These are phyloP conservation scores for Aspergillus caelatus DNA, from an alignment of 2,329 filamentous ascomycete genomes.

Conservation along the genomic window DNA sequence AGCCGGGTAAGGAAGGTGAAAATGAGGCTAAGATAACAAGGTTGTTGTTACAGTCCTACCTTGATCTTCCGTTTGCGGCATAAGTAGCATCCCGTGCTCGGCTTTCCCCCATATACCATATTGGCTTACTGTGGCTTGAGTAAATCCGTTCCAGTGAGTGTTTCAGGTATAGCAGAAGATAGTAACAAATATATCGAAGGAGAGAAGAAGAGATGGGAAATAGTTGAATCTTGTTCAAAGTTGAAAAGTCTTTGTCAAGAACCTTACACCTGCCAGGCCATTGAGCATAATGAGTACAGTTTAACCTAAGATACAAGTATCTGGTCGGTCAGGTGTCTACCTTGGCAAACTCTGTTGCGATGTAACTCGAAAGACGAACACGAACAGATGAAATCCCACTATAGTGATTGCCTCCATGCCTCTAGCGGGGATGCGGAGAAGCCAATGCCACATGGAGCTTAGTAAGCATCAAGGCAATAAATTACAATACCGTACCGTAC, in stretches of 20 bases:
- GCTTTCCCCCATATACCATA: slow-evolving; percentile 47
- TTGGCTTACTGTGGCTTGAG: slow-evolving; percentile 8
- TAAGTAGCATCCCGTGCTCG: slow-evolving; percentile 43
- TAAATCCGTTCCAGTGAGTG: not conserved
- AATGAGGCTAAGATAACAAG: not conserved
- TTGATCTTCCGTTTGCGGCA: slow-evolving; percentile 46
- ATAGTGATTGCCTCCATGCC: not conserved
- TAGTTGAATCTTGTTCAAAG: not conserved
- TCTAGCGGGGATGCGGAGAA: slow-evolving; percentile 12
- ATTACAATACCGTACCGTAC: too few relatives aligned
- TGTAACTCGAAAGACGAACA: not conserved
- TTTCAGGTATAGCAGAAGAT: not conserved
- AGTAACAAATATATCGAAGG: not conserved
- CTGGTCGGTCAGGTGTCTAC: not conserved
- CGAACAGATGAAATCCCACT: not conserved
- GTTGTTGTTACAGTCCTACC: slow-evolving; percentile 27
- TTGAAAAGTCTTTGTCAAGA: slow-evolving; percentile 6
- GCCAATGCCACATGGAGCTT: not conserved
- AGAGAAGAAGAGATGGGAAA: not conserved
- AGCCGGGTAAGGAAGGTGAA: not conserved
- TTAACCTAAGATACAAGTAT: not conserved
- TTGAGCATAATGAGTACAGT: slow-evolving; percentile 14
- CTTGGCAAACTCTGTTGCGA: not conserved
- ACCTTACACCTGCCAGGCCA: slow-evolving; percentile 12
- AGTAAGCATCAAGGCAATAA: not conserved